These are phyloP conservation scores for Begonia peltatifolia DNA, from an alignment of 306 rosid species.

Conservation along the genomic window DNA sequence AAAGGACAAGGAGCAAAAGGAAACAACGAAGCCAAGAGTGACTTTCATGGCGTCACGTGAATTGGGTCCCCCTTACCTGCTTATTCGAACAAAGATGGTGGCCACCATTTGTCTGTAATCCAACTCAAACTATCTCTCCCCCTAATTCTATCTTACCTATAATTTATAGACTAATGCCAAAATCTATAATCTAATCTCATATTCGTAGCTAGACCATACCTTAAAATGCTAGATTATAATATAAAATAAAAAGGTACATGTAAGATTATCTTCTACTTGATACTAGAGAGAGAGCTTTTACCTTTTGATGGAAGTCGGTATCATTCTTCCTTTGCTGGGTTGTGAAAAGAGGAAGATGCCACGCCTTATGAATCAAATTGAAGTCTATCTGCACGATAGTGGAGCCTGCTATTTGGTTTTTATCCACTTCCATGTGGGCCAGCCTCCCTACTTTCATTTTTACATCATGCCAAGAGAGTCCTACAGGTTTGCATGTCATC, in stretches of 20 bases:
- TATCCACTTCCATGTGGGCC: too few species aligned
- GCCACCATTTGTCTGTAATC: conserved; percentile 2
- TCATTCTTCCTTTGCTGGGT: neutral
- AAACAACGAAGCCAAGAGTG: neutral
- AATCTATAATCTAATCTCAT: too few species aligned
- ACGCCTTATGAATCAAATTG: conserved; percentile 7
- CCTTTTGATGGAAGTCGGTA: conserved; percentile 12
- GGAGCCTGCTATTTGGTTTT: neutral
- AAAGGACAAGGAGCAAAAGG: neutral
- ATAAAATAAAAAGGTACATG: too few species aligned
- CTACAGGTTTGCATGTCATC: too few species aligned
- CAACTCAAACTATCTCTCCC: neutral
- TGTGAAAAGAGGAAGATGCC: conserved; percentile 9
- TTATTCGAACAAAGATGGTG: conserved; percentile 7
- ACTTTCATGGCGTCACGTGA: conserved; percentile 12
- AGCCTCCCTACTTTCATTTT: too few species aligned
- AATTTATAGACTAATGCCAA: too few species aligned
- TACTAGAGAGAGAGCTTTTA: conserved; percentile 2
- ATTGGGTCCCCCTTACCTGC: conserved; percentile 13
- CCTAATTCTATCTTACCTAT: too few species aligned
- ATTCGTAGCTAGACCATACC: too few species aligned
- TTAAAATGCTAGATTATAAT: too few species aligned
- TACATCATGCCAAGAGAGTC: too few species aligned
- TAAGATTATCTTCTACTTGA: too few species aligned
- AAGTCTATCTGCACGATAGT: conserved; percentile 1